Evolutionary conservation across 2,329 filamentous ascomycete species (phyloP), one percentile per base, ranked within the genome.

Genomic region (Ophiostoma perfectum): DNA sequence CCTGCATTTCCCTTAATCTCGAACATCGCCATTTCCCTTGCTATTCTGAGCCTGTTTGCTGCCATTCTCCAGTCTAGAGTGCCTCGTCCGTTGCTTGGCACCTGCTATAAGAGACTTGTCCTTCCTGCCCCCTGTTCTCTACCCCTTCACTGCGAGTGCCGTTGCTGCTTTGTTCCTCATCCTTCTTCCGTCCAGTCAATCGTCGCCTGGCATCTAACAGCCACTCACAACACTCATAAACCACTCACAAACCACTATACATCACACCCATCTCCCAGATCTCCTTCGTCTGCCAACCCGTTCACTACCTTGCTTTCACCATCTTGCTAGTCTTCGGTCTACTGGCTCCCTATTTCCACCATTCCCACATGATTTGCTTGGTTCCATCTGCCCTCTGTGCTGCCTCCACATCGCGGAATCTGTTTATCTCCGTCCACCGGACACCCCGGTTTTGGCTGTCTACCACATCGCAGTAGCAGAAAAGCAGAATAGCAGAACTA

Each of bases 11-110:
- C 70, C 45, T 41, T 52, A 58, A 65, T 55, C 42, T 65, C 64
- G 67, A 65, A 36, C 69, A 69, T 70, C 64, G 49, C 67, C 69
- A 68, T 70, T 70, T 71, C 67, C 66, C 45, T 60, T 68, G 55
- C 62, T 14, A 52, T 36, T 65, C 6, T 39, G 62, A 27, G 27
- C 27, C 49, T 55, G 27, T 55, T 66, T 65, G 63, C 39, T 41
- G 58, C 9, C 58, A 5, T 52, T 52, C 45, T 60, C 39, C 39
- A 18, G 36, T 49, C 11, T 55, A 27, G 27, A 27, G 27, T 27
- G 27, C 27, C 5, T 63, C n/a, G 58, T 58, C 52, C 18, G 18
- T 58, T 36, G 6, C 52, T 60, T 60, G 55, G 55, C 55, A 14
- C 27, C 55, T 16, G 18, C 27, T 60, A 60, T 60, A 60, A 60